These are phyloP conservation scores for Rosellinia necatrix DNA, from an alignment of 2,329 filamentous ascomycete genomes.

Conservation along the genomic window DNA sequence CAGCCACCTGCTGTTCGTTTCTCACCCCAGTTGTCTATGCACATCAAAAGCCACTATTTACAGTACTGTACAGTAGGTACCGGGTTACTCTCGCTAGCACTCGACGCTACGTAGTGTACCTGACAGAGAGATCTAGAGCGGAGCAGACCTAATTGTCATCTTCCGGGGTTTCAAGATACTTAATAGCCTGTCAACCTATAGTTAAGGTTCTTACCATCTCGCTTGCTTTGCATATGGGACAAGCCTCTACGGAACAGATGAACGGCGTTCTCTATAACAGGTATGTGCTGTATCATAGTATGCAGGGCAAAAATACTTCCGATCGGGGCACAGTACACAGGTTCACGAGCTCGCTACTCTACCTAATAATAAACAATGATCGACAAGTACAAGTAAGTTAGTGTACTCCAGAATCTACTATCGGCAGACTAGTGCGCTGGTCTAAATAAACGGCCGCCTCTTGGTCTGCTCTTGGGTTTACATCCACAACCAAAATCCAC, in stretches of 20 bases:
- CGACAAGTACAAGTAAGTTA: too few relatives aligned
- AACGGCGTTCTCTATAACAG: too few relatives aligned
- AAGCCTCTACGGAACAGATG: background rate
- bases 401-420: background rate
- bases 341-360: too few relatives aligned
- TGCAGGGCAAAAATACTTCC: conserved; percentile 1
- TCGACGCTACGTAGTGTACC: too few relatives aligned
- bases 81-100: too few relatives aligned
- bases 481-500: too few relatives aligned
- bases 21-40: too few relatives aligned
- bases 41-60: too few relatives aligned
- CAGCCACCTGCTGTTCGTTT: background rate
- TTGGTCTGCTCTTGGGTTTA: conserved; percentile 9
- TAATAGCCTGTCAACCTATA: background rate
- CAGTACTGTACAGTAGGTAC: too few relatives aligned
- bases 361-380: conserved; percentile 18
- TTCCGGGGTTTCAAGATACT: background rate
- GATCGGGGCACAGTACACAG: background rate
- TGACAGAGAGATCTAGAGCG: background rate
- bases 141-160: conserved; percentile 13
- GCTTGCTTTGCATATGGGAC: background rate
- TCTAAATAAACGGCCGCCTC: background rate
- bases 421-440: background rate
- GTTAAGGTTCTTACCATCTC: background rate
- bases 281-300: too few relatives aligned